phyloP scores from a whole-genome alignment of 2,329 filamentous ascomycete species.

The Calonectria henricotiae region DNA sequence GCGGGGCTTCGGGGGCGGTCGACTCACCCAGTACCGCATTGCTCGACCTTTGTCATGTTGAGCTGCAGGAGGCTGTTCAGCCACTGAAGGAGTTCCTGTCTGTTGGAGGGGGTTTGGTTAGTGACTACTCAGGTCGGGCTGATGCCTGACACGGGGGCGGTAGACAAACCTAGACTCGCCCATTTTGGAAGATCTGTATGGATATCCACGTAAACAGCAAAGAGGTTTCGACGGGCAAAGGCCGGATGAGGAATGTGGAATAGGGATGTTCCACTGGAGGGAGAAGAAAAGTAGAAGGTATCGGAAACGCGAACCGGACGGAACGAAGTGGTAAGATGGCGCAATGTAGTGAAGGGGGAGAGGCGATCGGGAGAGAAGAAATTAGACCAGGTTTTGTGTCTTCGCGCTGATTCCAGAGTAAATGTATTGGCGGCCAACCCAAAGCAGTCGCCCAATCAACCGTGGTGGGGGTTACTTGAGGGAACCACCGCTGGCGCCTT shows the following conservation, averaged over 20 bases:
- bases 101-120: constrained; percentile 60
- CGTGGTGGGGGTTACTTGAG: constrained; percentile 52
- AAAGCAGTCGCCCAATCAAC: constrained; percentile 55
- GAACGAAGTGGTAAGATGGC: constrained; percentile 44
- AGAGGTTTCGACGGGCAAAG: constrained; percentile 31
- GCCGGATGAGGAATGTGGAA: constrained; percentile 24
- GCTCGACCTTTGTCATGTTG: constrained; percentile 98
- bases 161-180: constrained; percentile 65
- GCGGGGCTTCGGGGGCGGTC: constrained; percentile 55
- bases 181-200: constrained; percentile 59
- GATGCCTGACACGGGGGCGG: constrained; percentile 25
- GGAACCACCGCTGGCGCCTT: constrained; percentile 39
- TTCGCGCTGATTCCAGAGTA: constrained; percentile 51
- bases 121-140: constrained; percentile 16
- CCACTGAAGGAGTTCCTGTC: constrained; percentile 97
- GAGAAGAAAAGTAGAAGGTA: constrained; percentile 33
- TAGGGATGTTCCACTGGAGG: constrained; percentile 31
- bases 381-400: constrained; percentile 48
- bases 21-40: constrained; percentile 94
- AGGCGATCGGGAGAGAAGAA: constrained; percentile 50
- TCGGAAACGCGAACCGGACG: constrained; percentile 28
- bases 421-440: constrained; percentile 43
- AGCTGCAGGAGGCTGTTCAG: constrained; percentile 97
- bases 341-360: constrained; percentile 38
- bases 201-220: constrained; percentile 29